Percentiles rank a stretch among this genome's conserved stretches.
Evolutionary conservation across 2,329 filamentous ascomycete species (phyloP).

Genomic region (Incumbomyces lentus): DNA sequence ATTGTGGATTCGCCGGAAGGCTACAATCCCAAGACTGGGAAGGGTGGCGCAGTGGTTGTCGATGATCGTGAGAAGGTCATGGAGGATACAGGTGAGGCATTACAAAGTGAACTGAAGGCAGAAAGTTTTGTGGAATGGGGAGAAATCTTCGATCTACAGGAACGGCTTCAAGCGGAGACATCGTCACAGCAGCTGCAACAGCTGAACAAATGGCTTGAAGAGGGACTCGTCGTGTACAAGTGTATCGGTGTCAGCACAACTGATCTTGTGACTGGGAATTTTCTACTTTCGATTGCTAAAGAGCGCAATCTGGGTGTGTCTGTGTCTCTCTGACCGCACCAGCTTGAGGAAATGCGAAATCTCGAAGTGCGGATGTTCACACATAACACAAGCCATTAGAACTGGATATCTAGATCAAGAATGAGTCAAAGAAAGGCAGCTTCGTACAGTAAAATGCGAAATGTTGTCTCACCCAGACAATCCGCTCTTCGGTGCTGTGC

Average conservation of each 20-base stretch:
- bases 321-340: background rate
- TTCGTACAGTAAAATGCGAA: no score
- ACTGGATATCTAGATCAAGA: no score
- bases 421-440: no score
- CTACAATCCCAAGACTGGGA: background rate
- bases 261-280: background rate
- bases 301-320: background rate
- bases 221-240: background rate
- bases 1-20: background rate
- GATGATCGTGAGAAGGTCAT: background rate
- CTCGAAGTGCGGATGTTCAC: background rate
- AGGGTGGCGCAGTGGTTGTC: background rate
- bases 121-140: constrained; percentile 4
- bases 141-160: background rate
- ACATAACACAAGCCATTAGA: no score
- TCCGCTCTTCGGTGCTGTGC: no score
- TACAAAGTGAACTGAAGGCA: background rate
- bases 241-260: background rate
- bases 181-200: background rate
- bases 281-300: background rate
- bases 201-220: background rate
- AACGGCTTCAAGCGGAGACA: background rate
- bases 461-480: no score
- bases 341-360: background rate
- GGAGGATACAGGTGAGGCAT: constrained; percentile 44